Evolutionary conservation across 2,329 filamentous ascomycete genomes (phyloP).

Genomic region (Aspergillus sergii): DNA sequence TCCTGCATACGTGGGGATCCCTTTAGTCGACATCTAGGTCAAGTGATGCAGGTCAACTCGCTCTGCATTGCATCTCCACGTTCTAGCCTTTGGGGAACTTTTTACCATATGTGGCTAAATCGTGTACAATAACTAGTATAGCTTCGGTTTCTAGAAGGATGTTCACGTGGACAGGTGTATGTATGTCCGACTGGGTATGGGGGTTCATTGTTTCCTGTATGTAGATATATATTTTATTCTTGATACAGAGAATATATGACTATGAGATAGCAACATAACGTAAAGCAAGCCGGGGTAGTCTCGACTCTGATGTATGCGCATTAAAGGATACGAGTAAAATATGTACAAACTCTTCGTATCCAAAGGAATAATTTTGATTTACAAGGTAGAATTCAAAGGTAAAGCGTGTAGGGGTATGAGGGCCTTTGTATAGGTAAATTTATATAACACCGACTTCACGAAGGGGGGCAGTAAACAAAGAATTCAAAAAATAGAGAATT

Average conservation of each 20-base stretch:
- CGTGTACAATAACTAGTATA: too few relatives aligned
- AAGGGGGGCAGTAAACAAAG: too few relatives aligned
- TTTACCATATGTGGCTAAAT: neutral
- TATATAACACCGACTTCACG: too few relatives aligned
- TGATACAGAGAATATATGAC: neutral
- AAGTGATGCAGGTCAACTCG: neutral
- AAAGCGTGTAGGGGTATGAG: too few relatives aligned
- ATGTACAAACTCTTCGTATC: too few relatives aligned
- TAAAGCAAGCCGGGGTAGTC: too few relatives aligned
- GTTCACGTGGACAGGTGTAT: neutral
- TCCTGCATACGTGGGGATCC: neutral
- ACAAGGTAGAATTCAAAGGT: fast-evolving
- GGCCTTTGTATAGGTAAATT: too few relatives aligned
- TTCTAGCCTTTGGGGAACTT: neutral
- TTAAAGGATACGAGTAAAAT: too few relatives aligned
- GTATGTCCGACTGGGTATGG: neutral
- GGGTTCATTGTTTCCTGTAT: fast-evolving
- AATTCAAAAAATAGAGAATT: too few relatives aligned
- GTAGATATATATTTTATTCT: neutral
- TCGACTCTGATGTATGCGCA: too few relatives aligned
- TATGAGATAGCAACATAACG: too few relatives aligned
- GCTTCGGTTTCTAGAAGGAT: neutral
- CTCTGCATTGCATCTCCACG: fast-evolving
- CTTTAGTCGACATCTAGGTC: neutral
- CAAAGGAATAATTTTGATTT: too few relatives aligned